Conservation (phyloP, 768 basidiomycete species). For the Boletus pseudopeckii region DNA sequence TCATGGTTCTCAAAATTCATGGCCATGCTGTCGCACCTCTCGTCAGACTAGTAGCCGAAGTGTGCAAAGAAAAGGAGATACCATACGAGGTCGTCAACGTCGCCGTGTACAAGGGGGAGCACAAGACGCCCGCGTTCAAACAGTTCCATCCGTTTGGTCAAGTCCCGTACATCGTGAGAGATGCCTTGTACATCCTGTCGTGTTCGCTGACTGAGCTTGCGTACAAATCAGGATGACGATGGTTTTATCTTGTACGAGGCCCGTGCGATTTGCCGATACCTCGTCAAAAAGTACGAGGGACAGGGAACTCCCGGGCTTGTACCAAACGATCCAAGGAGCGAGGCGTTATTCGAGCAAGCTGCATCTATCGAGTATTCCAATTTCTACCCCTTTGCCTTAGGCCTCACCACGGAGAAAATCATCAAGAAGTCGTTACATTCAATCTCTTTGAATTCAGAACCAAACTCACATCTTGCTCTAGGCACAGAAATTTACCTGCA, state of each 20-base stretch:
- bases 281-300: conserved; percentile 25
- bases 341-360: conserved; percentile 23
- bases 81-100: conserved; percentile 37
- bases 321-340: conserved; percentile 10
- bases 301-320: conserved; percentile 23
- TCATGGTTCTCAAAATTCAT: conserved; percentile 46
- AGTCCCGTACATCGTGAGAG: conserved; percentile 32
- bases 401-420: conserved; percentile 46
- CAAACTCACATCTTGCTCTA: conserved; percentile 7
- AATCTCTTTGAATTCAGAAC: background rate
- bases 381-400: conserved; percentile 48
- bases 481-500: conserved; percentile 1
- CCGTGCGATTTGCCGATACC: conserved; percentile 32
- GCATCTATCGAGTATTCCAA: conserved; percentile 27
- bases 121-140: conserved; percentile 28
- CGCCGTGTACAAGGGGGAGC: conserved; percentile 32
- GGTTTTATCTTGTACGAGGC: conserved; percentile 30
- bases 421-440: conserved; percentile 44
- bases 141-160: conserved; percentile 39
- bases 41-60: conserved; percentile 38
- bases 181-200: background rate
- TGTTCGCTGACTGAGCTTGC: background rate
- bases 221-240: conserved; percentile 24
- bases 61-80: conserved; percentile 39
- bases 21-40: conserved; percentile 36